phyloP scores from a whole-genome alignment of 2,329 filamentous ascomycete genomes.

The Coccinonectria pachysandricola region DNA sequence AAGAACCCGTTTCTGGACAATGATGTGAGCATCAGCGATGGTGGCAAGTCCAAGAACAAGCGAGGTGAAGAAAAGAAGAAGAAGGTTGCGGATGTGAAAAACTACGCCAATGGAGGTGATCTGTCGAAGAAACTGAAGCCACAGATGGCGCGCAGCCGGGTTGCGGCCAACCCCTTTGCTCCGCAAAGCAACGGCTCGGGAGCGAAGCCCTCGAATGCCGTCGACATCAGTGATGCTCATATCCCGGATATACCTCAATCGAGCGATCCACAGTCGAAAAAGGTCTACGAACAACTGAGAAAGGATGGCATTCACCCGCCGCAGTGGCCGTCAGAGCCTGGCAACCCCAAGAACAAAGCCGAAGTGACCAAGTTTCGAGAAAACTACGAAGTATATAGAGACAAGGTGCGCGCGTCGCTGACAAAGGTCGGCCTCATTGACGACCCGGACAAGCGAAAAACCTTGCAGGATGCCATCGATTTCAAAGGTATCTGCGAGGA shows the following conservation, averaged over 20 bases:
- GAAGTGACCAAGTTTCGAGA: slow-evolving; percentile 46
- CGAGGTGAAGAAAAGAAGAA: slow-evolving; percentile 14
- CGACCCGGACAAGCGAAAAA: slow-evolving; percentile 53
- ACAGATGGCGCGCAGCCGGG: slow-evolving; percentile 8
- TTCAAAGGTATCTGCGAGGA: slow-evolving; percentile 60
- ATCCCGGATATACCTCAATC: slow-evolving; percentile 14
- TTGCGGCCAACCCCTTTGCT: slow-evolving; percentile 11
- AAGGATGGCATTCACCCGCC: slow-evolving; percentile 45
- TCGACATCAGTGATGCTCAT: slow-evolving; percentile 10
- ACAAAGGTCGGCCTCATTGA: slow-evolving; percentile 52
- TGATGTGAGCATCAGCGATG: slow-evolving; percentile 17
- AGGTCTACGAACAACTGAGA: slow-evolving; percentile 42
- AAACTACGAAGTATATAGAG: slow-evolving; percentile 46
- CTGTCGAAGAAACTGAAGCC: slow-evolving; percentile 7
- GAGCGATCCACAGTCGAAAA: slow-evolving; percentile 34
- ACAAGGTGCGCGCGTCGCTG: slow-evolving; percentile 44
- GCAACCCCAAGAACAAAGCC: slow-evolving; percentile 38
- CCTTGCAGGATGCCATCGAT: slow-evolving; percentile 51
- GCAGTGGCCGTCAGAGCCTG: slow-evolving; percentile 44
- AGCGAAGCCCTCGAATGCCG: slow-evolving; percentile 17
- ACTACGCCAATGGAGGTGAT: slow-evolving; percentile 5
- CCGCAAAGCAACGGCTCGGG: slow-evolving; percentile 11
- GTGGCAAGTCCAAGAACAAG: slow-evolving; percentile 1
- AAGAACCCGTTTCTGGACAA: slow-evolving; percentile 19
- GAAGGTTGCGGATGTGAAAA: slow-evolving; percentile 9